These are phyloP conservation scores for Termitomyces sp. DNA, from an alignment of 768 basidiomycete species.

Conservation along the genomic window DNA sequence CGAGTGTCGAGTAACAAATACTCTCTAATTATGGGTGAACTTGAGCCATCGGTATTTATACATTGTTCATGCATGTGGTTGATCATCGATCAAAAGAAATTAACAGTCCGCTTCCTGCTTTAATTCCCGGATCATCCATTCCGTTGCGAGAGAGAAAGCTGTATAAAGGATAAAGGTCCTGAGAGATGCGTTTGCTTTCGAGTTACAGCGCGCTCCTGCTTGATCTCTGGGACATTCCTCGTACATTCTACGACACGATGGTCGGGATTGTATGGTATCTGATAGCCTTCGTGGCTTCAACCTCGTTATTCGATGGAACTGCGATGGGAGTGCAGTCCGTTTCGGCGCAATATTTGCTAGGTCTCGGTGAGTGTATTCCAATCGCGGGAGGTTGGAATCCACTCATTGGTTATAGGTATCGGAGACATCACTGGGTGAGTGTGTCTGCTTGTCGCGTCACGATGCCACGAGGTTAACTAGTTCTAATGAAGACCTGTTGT, in stretches of 20 bases:
- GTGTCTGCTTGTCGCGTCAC: neutral
- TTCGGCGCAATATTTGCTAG: constrained; percentile 46
- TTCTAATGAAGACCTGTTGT: constrained; percentile 53
- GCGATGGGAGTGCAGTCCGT: constrained; percentile 23
- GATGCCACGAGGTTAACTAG: constrained; percentile 8
- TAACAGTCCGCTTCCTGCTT: neutral
- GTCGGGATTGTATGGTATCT: constrained; percentile 35
- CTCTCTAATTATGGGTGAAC: neutral
- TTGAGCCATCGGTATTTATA: neutral
- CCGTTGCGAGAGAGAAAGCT: neutral
- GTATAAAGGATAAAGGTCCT: constrained; percentile 6
- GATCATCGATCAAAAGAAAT: neutral
- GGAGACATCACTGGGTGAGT: constrained; percentile 71
- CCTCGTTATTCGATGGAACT: constrained; percentile 22
- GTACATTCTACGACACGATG: constrained; percentile 32
- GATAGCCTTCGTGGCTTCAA: constrained; percentile 34
- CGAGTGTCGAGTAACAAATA: neutral
- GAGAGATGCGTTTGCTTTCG: constrained; percentile 27
- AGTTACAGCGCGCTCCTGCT: constrained; percentile 28
- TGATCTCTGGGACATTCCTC: constrained; percentile 31
- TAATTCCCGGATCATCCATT: neutral
- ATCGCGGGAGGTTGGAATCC: neutral
- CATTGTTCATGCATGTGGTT: neutral
- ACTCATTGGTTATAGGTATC: constrained; percentile 38
- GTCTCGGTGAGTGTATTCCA: constrained; percentile 44